Percentiles rank a stretch among this genome's conserved stretches.
These are phyloP conservation scores for Lachnellula occidentalis DNA, from an alignment of 2,329 filamentous ascomycete genomes.

Conservation along the genomic window DNA sequence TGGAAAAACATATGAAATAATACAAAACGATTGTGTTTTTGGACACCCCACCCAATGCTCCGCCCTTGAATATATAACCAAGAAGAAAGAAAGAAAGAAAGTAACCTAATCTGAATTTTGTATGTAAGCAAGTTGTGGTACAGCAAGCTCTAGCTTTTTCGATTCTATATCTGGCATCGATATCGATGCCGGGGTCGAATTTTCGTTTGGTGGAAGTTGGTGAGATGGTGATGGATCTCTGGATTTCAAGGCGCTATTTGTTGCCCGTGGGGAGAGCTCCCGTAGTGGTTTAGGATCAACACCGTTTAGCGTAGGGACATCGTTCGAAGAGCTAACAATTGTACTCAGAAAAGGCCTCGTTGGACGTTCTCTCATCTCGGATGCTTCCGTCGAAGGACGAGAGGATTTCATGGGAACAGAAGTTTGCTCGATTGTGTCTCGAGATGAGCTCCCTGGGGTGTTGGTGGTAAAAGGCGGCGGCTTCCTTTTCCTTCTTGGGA, in stretches of 20 bases:
- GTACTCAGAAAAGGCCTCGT: slow-evolving; percentile 19
- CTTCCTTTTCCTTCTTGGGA: slow-evolving; percentile 19
- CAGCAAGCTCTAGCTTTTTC: slow-evolving; percentile 45
- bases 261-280: slow-evolving; percentile 13
- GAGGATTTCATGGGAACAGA: slow-evolving; percentile 15
- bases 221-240: slow-evolving; percentile 11
- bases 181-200: slow-evolving; percentile 20
- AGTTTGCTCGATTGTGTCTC: slow-evolving; percentile 23
- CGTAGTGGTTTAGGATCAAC: slow-evolving; percentile 9
- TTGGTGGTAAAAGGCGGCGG: slow-evolving; percentile 24
- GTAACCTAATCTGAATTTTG: slow-evolving; percentile 10
- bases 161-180: slow-evolving; percentile 15
- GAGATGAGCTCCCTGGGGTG: slow-evolving; percentile 10
- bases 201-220: slow-evolving; percentile 15
- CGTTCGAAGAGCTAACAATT: slow-evolving; percentile 23
- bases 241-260: slow-evolving; percentile 15
- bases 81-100: neutral
- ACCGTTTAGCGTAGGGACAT: slow-evolving; percentile 9
- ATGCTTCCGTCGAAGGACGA: neutral
- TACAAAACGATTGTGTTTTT: slow-evolving; percentile 1
- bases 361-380: slow-evolving; percentile 18
- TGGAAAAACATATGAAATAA: slow-evolving; percentile 4
- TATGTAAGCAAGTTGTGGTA: slow-evolving; percentile 34
- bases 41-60: neutral
- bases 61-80: neutral